phyloP scores from a whole-genome alignment of 768 basidiomycete genomes.

The Amanita muscaria region DNA sequence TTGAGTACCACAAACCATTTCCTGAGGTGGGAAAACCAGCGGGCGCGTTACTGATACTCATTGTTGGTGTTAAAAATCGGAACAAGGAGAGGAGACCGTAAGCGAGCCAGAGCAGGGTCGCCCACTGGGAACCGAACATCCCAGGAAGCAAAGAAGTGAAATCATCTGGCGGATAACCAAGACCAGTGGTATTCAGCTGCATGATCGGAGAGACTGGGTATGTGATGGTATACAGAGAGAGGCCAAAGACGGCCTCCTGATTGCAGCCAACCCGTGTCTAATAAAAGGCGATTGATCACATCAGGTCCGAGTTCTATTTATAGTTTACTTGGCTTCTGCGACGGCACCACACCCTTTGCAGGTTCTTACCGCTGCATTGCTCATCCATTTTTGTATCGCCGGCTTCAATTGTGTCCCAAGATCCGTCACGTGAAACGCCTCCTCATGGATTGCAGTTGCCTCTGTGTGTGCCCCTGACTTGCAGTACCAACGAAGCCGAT shows the following conservation, averaged over 20 bases:
- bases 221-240: no score
- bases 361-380: slow-evolving; percentile 48
- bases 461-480: slow-evolving; percentile 44
- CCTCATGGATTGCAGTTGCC: slow-evolving; percentile 42
- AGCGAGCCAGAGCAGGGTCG: slow-evolving; percentile 16
- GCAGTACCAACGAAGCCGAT: slow-evolving; percentile 92
- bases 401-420: slow-evolving; percentile 92
- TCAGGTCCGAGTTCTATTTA: background rate
- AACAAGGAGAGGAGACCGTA: slow-evolving; percentile 17
- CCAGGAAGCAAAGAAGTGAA: no score
- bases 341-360: slow-evolving; percentile 62
- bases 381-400: slow-evolving; percentile 80
- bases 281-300: background rate
- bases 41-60: slow-evolving; percentile 25
- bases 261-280: background rate
- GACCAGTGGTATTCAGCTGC: no score
- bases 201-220: no score
- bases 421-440: slow-evolving; percentile 80
- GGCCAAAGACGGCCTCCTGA: no score
- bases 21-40: slow-evolving; percentile 57
- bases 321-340: slow-evolving; percentile 28
- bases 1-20: slow-evolving; percentile 68
- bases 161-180: no score
- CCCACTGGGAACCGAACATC: no score
- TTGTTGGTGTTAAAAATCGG: slow-evolving; percentile 14